Evolutionary conservation across 805 yeast species (phyloP).

Genomic region (Yarrowia divulgata): DNA sequence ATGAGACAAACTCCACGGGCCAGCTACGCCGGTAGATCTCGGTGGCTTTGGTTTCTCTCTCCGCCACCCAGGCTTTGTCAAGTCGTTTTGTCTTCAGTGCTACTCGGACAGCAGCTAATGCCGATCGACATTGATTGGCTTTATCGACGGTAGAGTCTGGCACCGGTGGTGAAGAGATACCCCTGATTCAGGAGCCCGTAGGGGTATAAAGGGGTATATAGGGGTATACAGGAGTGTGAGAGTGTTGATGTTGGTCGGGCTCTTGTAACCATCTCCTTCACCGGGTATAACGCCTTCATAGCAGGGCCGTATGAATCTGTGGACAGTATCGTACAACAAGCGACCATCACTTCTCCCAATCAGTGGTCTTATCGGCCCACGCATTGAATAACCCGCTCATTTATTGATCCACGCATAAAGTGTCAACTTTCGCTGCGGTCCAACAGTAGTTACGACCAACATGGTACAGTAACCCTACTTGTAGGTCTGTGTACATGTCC

Average conservation of each 20-base stretch:
- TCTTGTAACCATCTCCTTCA: too few species aligned
- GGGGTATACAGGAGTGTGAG: not conserved
- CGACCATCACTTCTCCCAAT: slow-evolving; percentile 1
- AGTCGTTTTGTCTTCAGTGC: not conserved
- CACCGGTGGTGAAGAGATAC: not conserved
- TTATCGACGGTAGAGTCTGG: not conserved
- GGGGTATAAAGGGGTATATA: not conserved
- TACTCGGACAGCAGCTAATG: not conserved
- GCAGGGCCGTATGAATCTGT: not conserved
- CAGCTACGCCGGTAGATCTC: not conserved
- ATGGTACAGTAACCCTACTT: too few species aligned
- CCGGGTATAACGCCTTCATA: too few species aligned
- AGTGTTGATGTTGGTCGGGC: too few species aligned
- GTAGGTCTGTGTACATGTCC: too few species aligned
- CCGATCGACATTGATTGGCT: slow-evolving; percentile 10
- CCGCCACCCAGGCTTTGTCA: slow-evolving; percentile 8
- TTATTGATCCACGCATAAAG: too few species aligned
- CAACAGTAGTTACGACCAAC: too few species aligned
- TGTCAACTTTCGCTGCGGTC: not conserved
- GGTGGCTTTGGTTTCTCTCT: not conserved
- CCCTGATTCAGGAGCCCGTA: slow-evolving; percentile 8
- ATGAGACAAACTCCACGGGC: not conserved
- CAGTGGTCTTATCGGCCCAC: slow-evolving; percentile 27
- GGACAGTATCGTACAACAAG: not conserved
- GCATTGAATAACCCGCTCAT: not conserved